These are phyloP conservation scores for Purshia tridentata DNA, from an alignment of 306 rosid genomes.

Conservation along the genomic window DNA sequence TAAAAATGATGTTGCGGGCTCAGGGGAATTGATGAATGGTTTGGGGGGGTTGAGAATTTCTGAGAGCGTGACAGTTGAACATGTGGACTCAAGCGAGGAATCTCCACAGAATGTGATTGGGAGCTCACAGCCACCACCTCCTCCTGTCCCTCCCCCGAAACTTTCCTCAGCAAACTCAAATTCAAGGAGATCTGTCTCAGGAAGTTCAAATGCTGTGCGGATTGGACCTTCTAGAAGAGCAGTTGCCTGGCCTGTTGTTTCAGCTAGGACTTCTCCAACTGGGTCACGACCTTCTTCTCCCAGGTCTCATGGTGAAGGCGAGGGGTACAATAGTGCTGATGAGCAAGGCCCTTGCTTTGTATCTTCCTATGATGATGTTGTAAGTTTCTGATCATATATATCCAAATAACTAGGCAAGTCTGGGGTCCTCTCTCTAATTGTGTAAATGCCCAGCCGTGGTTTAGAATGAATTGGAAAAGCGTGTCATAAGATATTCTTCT, in stretches of 20 bases:
- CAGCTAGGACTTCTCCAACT: slow-evolving; percentile 70
- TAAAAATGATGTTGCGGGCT: slow-evolving; percentile 37
- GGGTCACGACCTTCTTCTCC: slow-evolving; percentile 90
- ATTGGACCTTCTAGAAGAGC: slow-evolving; percentile 70
- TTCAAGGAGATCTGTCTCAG: slow-evolving; percentile 50
- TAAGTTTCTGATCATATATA: slow-evolving; percentile 45
- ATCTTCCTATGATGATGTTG: slow-evolving; percentile 74
- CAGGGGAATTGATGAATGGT: slow-evolving; percentile 39
- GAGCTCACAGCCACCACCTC: slow-evolving; percentile 75
- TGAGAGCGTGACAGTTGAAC: slow-evolving; percentile 39
- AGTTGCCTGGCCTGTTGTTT: slow-evolving; percentile 67
- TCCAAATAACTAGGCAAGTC: neutral
- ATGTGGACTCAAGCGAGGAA: slow-evolving; percentile 39
- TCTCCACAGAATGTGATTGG: slow-evolving; percentile 27
- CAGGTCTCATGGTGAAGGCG: slow-evolving; percentile 81
- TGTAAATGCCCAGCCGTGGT: neutral
- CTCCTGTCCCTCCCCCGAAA: slow-evolving; percentile 89
- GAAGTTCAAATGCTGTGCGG: slow-evolving; percentile 49
- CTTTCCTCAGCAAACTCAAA: slow-evolving; percentile 51
- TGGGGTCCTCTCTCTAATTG: neutral
- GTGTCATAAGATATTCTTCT: neutral
- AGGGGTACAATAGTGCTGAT: slow-evolving; percentile 95
- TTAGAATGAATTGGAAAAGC: neutral
- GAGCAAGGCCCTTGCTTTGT: slow-evolving; percentile 76
- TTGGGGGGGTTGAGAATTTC: slow-evolving; percentile 35